These are phyloP conservation scores for Colletotrichum tropicale DNA, from an alignment of 2,329 filamentous ascomycete genomes.

Conservation along the genomic window DNA sequence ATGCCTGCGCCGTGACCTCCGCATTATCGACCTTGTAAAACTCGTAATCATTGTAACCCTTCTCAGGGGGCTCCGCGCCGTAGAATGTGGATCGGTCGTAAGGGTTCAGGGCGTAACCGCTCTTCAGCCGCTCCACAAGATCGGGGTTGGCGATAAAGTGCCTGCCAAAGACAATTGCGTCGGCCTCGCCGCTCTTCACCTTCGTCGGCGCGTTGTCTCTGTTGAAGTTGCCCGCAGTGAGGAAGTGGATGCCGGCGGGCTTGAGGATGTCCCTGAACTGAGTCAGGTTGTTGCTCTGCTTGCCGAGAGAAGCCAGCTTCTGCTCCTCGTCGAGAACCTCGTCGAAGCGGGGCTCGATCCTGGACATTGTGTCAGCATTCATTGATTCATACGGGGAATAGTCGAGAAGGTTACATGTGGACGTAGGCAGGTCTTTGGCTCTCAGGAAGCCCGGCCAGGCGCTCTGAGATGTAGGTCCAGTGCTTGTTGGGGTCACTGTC, in stretches of 20 bases:
- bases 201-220: conserved; percentile 43
- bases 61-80: conserved; percentile 24
- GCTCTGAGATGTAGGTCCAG: conserved; percentile 39
- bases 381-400: rapidly evolving
- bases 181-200: conserved; percentile 31
- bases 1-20: not conserved
- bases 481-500: conserved; percentile 34
- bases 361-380: not conserved
- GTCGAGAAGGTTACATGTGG: conserved; percentile 41
- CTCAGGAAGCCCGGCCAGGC: conserved; percentile 35
- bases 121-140: conserved; percentile 28
- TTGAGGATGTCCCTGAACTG: conserved; percentile 45
- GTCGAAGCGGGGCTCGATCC: conserved; percentile 51
- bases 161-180: conserved; percentile 37
- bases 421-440: conserved; percentile 44
- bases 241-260: conserved; percentile 43
- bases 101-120: conserved; percentile 22
- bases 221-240: conserved; percentile 54
- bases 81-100: conserved; percentile 35
- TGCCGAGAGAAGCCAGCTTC: conserved; percentile 43
- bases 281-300: conserved; percentile 35
- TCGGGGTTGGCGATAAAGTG: conserved; percentile 32
- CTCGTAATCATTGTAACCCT: conserved; percentile 42
- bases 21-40: conserved; percentile 28
- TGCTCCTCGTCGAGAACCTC: conserved; percentile 48